Conservation (phyloP, 1,284 basidiomycete species). For the Cronartium quercuum region DNA sequence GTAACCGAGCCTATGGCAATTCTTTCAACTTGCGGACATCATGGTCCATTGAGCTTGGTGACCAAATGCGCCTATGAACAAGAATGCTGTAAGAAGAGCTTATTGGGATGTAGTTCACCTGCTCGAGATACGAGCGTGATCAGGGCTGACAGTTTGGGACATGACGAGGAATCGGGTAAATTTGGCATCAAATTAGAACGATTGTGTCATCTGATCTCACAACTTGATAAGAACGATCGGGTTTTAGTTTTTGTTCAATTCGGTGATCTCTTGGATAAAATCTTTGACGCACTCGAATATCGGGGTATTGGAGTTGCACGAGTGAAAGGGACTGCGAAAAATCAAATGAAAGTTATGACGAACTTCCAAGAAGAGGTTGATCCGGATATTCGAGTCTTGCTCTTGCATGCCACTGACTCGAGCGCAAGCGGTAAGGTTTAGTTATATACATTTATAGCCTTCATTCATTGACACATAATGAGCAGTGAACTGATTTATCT, state of each 20-base stretch:
- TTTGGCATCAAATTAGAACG: constrained; percentile 83
- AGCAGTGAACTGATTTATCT: neutral
- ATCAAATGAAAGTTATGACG: constrained; percentile 53
- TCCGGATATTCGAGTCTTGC: constrained; percentile 60
- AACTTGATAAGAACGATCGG: constrained; percentile 67
- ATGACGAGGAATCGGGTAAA: constrained; percentile 72
- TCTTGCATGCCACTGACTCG: constrained; percentile 87
- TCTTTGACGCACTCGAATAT: constrained; percentile 68
- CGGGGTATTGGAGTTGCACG: constrained; percentile 71
- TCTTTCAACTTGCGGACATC: constrained; percentile 82
- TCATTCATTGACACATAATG: neutral
- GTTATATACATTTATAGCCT: neutral
- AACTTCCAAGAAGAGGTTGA: constrained; percentile 36
- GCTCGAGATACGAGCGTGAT: constrained; percentile 73
- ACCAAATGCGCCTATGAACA: constrained; percentile 65
- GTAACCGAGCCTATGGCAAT: constrained; percentile 68
- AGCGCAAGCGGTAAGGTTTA: constrained; percentile 71
- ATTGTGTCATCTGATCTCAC: constrained; percentile 73
- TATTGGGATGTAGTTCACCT: constrained; percentile 63
- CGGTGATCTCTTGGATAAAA: constrained; percentile 82
- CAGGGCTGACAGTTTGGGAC: constrained; percentile 69
- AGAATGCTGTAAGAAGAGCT: constrained; percentile 63
- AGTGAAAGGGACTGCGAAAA: constrained; percentile 69
- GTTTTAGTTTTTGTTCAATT: constrained; percentile 90
- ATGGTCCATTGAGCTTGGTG: constrained; percentile 70